Evolutionary conservation across 192 early-diverging fungal species (phyloP).

Genomic region (Coemansia sp.): DNA sequence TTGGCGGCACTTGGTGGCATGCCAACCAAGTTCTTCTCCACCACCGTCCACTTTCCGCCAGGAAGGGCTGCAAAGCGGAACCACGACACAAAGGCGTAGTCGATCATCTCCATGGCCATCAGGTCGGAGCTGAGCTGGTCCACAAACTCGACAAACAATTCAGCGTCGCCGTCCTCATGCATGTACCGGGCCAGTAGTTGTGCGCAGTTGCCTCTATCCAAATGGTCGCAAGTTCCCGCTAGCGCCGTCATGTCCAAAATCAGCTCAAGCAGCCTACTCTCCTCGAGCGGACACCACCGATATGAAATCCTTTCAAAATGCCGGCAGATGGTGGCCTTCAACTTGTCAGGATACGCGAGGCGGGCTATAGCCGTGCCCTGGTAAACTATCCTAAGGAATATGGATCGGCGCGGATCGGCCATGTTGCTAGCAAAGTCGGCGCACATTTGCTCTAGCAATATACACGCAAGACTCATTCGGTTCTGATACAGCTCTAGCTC

Average conservation of each 20-base stretch:
- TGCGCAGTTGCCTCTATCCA: slow-evolving; percentile 15
- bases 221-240: neutral
- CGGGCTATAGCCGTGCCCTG: neutral
- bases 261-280: slow-evolving; percentile 2
- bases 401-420: neutral
- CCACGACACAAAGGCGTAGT: slow-evolving; percentile 24
- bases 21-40: neutral
- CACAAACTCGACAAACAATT: neutral
- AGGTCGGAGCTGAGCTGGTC: slow-evolving; percentile 16
- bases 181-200: slow-evolving; percentile 15
- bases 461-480: slow-evolving; percentile 25
- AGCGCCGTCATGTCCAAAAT: slow-evolving; percentile 25
- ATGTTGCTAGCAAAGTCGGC: slow-evolving; percentile 27
- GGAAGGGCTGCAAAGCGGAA: slow-evolving; percentile 2
- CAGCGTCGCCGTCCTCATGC: neutral
- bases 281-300: slow-evolving; percentile 5
- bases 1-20: slow-evolving; percentile 17
- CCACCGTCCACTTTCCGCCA: neutral
- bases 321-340: neutral
- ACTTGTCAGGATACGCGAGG: slow-evolving; percentile 1
- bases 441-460: slow-evolving; percentile 41
- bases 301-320: neutral
- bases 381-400: slow-evolving; percentile 21
- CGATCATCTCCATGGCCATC: slow-evolving; percentile 22
- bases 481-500: slow-evolving; percentile 34